Conservation (phyloP, 805 yeast genomes). For the Saturnispora mendoncae region DNA sequence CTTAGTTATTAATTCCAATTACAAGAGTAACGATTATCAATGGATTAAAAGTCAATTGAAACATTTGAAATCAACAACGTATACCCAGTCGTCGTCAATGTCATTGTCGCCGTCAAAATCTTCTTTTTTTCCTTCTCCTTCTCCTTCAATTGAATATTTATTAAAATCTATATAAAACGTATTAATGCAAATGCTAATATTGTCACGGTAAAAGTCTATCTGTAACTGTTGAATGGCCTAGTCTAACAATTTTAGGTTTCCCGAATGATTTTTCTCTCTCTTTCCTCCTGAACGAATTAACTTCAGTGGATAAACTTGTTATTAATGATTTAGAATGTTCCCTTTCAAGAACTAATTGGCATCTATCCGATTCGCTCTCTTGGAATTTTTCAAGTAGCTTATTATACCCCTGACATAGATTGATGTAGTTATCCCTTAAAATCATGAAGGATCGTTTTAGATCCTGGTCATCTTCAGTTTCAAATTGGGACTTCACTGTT, state of each 20-base stretch:
- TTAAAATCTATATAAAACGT: not conserved
- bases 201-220: not conserved
- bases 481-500: too few relatives aligned
- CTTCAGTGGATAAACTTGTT: slow-evolving; percentile 19
- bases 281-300: slow-evolving; percentile 15
- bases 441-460: not conserved
- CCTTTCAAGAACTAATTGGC: slow-evolving; percentile 18
- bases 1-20: not conserved
- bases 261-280: slow-evolving; percentile 11
- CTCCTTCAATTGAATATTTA: not conserved
- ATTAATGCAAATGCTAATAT: not conserved
- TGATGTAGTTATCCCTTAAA: slow-evolving; percentile 5
- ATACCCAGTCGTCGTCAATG: too few relatives aligned
- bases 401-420: slow-evolving; percentile 7
- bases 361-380: slow-evolving; percentile 20
- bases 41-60: not conserved
- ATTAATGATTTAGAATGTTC: slow-evolving; percentile 21
- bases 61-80: too few relatives aligned
- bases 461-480: not conserved
- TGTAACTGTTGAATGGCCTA: slow-evolving; percentile 3
- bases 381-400: slow-evolving; percentile 1
- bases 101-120: too few relatives aligned
- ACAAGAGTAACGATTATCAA: not conserved
- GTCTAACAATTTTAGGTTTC: not conserved
- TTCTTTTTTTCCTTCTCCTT: not conserved